Evolutionary conservation across 2,329 filamentous ascomycete genomes (phyloP).

Genomic region (Cytospora leucostoma): DNA sequence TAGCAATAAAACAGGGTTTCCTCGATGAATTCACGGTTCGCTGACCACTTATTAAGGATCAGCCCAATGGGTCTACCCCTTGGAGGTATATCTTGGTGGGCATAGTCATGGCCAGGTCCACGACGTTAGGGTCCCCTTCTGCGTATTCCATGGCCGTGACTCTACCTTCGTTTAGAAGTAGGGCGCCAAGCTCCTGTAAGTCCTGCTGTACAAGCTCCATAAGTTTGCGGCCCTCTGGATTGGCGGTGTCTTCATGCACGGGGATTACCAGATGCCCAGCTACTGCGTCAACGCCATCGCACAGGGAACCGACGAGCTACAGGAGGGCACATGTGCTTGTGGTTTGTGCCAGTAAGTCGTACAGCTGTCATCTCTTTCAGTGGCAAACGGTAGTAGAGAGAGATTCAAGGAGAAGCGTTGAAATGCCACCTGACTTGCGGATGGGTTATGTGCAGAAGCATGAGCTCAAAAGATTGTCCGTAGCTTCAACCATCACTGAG

Average conservation of each 20-base stretch:
- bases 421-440: too few species aligned
- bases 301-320: conserved; percentile 43
- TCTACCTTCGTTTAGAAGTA: conserved; percentile 46
- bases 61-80: too few species aligned
- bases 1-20: not conserved
- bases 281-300: conserved; percentile 46
- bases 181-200: conserved; percentile 47
- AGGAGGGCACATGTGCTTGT: conserved; percentile 42
- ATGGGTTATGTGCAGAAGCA: too few species aligned
- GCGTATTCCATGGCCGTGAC: conserved; percentile 36
- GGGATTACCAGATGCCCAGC: conserved; percentile 44
- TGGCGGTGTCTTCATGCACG: conserved; percentile 46
- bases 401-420: too few species aligned
- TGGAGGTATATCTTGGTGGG: too few species aligned
- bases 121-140: too few species aligned
- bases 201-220: conserved; percentile 47
- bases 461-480: too few species aligned
- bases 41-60: too few species aligned
- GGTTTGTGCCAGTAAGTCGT: conserved; percentile 44
- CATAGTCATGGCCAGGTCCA: too few species aligned
- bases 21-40: not conserved
- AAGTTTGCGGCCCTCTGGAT: conserved; percentile 50
- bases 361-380: conserved; percentile 39
- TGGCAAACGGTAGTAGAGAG: too few species aligned
- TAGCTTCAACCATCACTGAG: too few species aligned